phyloP scores from a whole-genome alignment of 2,329 filamentous ascomycete species.

The Plectosphaerella cucumerina region DNA sequence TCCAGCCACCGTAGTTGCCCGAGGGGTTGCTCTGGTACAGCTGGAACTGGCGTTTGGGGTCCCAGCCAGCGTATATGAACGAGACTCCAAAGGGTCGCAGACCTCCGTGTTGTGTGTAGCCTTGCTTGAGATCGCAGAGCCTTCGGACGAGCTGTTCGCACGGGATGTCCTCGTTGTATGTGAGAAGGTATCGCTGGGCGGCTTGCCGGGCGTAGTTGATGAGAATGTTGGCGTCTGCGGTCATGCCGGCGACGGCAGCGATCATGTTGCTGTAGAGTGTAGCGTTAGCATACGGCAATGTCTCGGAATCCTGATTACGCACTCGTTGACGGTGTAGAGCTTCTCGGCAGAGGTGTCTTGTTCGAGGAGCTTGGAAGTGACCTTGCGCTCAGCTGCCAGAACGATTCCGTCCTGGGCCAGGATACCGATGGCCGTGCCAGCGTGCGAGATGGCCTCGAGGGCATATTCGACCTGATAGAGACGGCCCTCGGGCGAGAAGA shows the following conservation, averaged over 20 bases:
- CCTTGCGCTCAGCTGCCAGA: constrained; percentile 94
- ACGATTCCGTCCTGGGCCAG: constrained; percentile 98
- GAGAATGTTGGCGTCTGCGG: constrained; percentile 98
- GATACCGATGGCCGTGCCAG: constrained; percentile 93
- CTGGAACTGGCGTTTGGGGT: constrained; percentile 94
- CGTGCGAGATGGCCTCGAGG: constrained; percentile 96
- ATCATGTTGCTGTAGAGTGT: constrained; percentile 86
- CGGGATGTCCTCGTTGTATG: constrained; percentile 99
- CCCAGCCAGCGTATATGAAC: constrained; percentile 99
- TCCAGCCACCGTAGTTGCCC: constrained; percentile 99
- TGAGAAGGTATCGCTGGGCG: constrained; percentile 94
- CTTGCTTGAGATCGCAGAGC: constrained; percentile 97
- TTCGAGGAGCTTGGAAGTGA: constrained; percentile 97
- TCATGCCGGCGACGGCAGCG: constrained; percentile 98
- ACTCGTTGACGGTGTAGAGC: constrained; percentile 99
- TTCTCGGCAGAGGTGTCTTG: constrained; percentile 99
- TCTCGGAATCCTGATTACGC: constrained; percentile 27
- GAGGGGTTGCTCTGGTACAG: constrained; percentile 98
- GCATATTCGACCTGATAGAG: constrained; percentile 99
- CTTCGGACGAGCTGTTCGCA: constrained; percentile 97
- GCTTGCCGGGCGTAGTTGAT: constrained; percentile 99
- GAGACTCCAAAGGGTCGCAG: constrained; percentile 97
- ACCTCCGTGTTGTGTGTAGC: constrained; percentile 98
- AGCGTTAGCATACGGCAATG: constrained; percentile 7
- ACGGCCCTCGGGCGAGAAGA: constrained; percentile 98